Evolutionary conservation across 176 grass and related monocot genomes (phyloP).

Genomic region (Triticum urartu): DNA sequence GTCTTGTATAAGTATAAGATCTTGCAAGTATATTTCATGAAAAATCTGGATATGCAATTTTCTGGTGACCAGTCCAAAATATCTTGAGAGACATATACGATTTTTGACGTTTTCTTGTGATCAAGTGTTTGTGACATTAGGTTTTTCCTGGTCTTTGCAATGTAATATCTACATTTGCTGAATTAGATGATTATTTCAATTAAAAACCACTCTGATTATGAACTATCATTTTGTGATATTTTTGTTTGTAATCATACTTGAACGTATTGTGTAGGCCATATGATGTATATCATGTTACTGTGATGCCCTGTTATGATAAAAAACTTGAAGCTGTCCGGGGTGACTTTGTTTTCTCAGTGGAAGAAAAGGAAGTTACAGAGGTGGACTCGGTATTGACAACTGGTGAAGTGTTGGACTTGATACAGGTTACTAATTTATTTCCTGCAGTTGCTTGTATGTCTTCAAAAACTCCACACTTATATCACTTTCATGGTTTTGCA

Average conservation of each 20-base stretch:
- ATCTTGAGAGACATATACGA: background rate
- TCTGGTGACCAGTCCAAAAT: background rate
- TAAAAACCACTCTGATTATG: background rate
- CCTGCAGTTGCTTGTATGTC: constrained; percentile 3
- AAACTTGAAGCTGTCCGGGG: constrained; percentile 90
- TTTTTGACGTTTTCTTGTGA: background rate
- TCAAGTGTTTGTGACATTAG: background rate
- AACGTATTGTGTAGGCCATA: constrained; percentile 40
- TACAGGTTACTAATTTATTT: constrained; percentile 63
- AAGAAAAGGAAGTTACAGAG: constrained; percentile 72
- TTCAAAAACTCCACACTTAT: constrained; percentile 22
- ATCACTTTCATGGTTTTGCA: constrained; percentile 47
- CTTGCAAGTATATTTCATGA: background rate
- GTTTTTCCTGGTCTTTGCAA: background rate
- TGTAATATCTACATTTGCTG: background rate
- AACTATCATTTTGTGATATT: constrained; percentile 3
- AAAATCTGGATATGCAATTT: background rate
- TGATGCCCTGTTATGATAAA: constrained; percentile 99
- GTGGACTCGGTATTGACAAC: constrained; percentile 95
- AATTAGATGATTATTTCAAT: constrained; percentile 3
- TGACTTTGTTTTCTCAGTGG: constrained; percentile 78
- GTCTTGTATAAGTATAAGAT: background rate
- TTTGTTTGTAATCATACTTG: background rate
- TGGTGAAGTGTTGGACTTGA: constrained; percentile 94
- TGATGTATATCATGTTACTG: constrained; percentile 91